Conservation (phyloP, 2,329 filamentous ascomycete species). For the Colletotrichum orbiculare region DNA sequence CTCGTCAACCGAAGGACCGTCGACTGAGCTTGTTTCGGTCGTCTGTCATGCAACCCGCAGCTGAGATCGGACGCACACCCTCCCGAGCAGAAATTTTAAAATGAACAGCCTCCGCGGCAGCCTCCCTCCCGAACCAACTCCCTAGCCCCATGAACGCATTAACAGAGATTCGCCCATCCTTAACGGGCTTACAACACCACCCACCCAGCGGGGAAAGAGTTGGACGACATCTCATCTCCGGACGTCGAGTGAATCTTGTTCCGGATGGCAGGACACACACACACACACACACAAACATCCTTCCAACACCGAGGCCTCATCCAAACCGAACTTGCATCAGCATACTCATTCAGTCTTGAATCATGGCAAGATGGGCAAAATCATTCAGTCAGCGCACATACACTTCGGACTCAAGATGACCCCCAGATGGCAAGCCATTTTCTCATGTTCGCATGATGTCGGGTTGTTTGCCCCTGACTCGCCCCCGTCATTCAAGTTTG, state of each 20-base stretch:
- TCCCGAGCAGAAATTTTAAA: constrained; percentile 21
- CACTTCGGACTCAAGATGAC: background rate
- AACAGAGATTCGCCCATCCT: background rate
- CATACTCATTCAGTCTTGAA: too few relatives aligned
- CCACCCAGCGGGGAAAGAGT: background rate
- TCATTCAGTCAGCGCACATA: background rate
- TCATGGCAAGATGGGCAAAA: background rate
- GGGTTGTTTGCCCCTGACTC: constrained; percentile 3
- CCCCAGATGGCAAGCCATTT: background rate
- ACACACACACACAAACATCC: background rate
- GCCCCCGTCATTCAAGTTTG: constrained; percentile 4
- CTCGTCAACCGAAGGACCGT: too few relatives aligned
- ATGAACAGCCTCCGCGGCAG: background rate
- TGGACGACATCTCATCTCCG: constrained; percentile 30
- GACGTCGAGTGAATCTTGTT: constrained; percentile 29
- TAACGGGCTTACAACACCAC: background rate
- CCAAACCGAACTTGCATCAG: too few relatives aligned
- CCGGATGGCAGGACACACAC: constrained; percentile 8
- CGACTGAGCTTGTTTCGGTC: constrained; percentile 30
- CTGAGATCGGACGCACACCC: constrained; percentile 30
- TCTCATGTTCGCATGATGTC: background rate
- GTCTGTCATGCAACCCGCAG: constrained; percentile 18
- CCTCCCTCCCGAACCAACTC: background rate
- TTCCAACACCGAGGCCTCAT: too few relatives aligned
- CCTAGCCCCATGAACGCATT: constrained; percentile 13